Evolutionary conservation across 345 rosid species (phyloP).

Genomic region (Citrus cavaleriei): DNA sequence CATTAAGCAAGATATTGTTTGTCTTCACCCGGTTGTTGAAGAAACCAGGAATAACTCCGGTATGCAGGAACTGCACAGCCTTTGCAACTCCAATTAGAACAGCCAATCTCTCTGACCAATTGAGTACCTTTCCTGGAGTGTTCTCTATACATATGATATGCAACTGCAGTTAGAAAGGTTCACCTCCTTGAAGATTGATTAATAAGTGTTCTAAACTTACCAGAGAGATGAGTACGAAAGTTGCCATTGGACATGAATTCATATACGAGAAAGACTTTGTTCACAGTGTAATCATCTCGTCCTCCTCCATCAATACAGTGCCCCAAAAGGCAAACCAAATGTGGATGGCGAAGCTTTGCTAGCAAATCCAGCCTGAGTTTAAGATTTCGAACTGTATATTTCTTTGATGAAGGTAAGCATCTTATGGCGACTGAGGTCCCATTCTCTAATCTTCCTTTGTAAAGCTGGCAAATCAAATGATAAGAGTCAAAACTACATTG

Average conservation of each 20-base stretch:
- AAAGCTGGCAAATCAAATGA: conserved; percentile 26
- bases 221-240: conserved; percentile 42
- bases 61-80: conserved; percentile 78
- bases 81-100: conserved; percentile 55
- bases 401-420: conserved; percentile 42
- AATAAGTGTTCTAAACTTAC: conserved; percentile 17
- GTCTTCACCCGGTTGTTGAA: conserved; percentile 65
- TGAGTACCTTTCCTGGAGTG: conserved; percentile 33
- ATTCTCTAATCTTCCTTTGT: conserved; percentile 40
- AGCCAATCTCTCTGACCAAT: conserved; percentile 70
- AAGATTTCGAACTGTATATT: conserved; percentile 41
- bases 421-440: conserved; percentile 45
- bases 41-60: conserved; percentile 84
- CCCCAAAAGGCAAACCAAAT: conserved; percentile 53
- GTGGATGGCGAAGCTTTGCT: conserved; percentile 47
- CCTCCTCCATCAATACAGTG: conserved; percentile 45
- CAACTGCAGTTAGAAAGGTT: conserved; percentile 10
- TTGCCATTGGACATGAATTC: conserved; percentile 38
- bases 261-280: conserved; percentile 41
- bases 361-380: conserved; percentile 48
- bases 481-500: not conserved
- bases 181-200: not conserved
- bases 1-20: conserved; percentile 59
- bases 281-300: conserved; percentile 33
- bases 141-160: conserved; percentile 26